Conservation (phyloP, 768 basidiomycete genomes). For the Nevesoporus exiguus region DNA sequence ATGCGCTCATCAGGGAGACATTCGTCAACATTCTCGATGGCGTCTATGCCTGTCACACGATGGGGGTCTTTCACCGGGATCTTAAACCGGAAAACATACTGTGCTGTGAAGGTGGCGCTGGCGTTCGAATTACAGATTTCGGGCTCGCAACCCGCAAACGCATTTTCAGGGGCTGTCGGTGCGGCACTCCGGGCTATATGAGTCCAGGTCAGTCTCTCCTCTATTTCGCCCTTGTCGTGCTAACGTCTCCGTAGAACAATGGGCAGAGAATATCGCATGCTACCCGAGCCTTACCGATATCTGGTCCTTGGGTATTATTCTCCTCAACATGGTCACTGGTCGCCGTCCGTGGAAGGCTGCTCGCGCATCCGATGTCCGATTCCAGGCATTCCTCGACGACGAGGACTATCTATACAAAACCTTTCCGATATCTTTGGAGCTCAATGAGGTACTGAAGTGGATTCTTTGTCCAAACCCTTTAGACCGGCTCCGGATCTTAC, state of each 20-base stretch:
- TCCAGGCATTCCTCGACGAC: conserved; percentile 14
- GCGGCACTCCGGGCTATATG: conserved; percentile 65
- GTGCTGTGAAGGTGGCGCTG: conserved; percentile 48
- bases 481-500: conserved; percentile 12
- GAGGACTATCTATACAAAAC: conserved; percentile 14
- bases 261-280: conserved; percentile 42
- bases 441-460: conserved; percentile 15
- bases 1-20: conserved; percentile 56
- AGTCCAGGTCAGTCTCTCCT: conserved; percentile 53
- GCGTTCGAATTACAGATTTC: conserved; percentile 72
- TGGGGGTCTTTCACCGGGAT: conserved; percentile 78
- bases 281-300: conserved; percentile 44
- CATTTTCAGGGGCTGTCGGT: conserved; percentile 48
- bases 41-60: conserved; percentile 67
- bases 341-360: conserved; percentile 18
- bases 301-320: conserved; percentile 76
- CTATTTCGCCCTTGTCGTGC: not conserved
- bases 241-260: conserved; percentile 41
- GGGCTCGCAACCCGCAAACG: conserved; percentile 56
- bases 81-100: conserved; percentile 85
- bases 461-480: conserved; percentile 17
- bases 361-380: conserved; percentile 4
- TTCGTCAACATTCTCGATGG: conserved; percentile 83
- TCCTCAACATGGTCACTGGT: conserved; percentile 78
- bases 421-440: conserved; percentile 14